phyloP scores from a whole-genome alignment of 164 flowering plant species.

The Saururus chinensis region DNA sequence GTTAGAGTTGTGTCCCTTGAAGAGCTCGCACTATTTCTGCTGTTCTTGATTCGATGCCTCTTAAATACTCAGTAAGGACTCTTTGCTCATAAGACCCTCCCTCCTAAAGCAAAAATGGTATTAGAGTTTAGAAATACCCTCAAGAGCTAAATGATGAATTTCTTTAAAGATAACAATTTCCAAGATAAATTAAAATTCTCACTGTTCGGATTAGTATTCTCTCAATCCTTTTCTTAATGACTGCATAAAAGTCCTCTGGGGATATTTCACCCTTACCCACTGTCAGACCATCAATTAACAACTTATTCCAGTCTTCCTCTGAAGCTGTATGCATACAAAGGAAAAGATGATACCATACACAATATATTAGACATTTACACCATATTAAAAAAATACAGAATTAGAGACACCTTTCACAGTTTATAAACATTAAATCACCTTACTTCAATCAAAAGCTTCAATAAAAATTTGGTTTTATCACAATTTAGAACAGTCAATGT shows the following conservation, averaged over 20 bases:
- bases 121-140: background rate
- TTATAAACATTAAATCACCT: no score
- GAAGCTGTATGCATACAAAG: slow-evolving; percentile 45
- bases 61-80: slow-evolving; percentile 57
- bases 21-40: slow-evolving; percentile 57
- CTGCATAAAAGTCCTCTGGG: slow-evolving; percentile 59
- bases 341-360: background rate
- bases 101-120: slow-evolving; percentile 33
- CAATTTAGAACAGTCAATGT: no score
- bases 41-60: slow-evolving; percentile 72
- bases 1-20: slow-evolving; percentile 19
- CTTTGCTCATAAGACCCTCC: slow-evolving; percentile 92
- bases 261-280: slow-evolving; percentile 65
- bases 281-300: slow-evolving; percentile 57
- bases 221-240: slow-evolving; percentile 68
- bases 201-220: slow-evolving; percentile 72
- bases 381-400: no score
- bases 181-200: slow-evolving; percentile 7
- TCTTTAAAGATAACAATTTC: background rate
- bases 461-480: no score
- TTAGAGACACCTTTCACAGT: no score
- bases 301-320: slow-evolving; percentile 67
- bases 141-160: background rate
- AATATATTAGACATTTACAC: no score
- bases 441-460: background rate